Percentiles rank a stretch among this genome's conserved stretches.
Conservation (phyloP, 352 stramenopile species). For the Lagenidium sp. region DNA sequence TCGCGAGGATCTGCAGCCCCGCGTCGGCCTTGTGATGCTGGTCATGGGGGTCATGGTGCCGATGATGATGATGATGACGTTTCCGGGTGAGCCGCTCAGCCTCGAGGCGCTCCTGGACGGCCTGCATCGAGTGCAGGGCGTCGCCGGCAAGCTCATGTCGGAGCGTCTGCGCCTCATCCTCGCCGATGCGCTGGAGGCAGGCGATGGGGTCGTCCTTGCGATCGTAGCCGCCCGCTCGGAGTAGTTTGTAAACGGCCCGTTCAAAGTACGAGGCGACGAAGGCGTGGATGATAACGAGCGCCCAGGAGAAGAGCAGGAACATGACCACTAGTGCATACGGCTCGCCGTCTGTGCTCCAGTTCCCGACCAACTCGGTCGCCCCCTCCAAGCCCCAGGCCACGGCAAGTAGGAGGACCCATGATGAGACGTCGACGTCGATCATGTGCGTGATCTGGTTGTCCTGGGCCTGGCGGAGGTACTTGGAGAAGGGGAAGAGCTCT, state of each 20-base stretch:
- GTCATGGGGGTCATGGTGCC: background rate
- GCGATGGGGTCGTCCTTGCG: constrained; percentile 6
- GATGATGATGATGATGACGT: background rate
- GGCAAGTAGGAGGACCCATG: constrained; percentile 36
- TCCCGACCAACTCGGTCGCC: too few relatives aligned
- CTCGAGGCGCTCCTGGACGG: constrained; percentile 12
- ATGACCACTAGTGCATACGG: too few relatives aligned
- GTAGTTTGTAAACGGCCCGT: constrained; percentile 15
- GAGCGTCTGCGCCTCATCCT: constrained; percentile 11
- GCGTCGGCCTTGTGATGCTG: background rate
- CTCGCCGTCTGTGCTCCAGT: too few relatives aligned
- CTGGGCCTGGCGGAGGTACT: constrained; percentile 13
- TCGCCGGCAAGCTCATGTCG: constrained; percentile 13
- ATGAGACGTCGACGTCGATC: constrained; percentile 12
- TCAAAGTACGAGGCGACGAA: constrained; percentile 30
- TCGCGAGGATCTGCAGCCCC: too few relatives aligned
- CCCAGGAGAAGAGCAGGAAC: constrained; percentile 38
- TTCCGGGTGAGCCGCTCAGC: constrained; percentile 4
- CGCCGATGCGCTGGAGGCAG: constrained; percentile 12
- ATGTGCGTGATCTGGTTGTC: constrained; percentile 16
- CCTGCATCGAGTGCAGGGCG: constrained; percentile 16
- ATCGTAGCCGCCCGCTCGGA: constrained; percentile 19
- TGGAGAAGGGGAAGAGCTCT: constrained; percentile 13
- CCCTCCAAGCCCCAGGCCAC: too few relatives aligned
- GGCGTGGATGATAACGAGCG: constrained; percentile 22